Evolutionary conservation across 805 yeast species (phyloP).

Genomic region (Starmerella potacharoeniae): DNA sequence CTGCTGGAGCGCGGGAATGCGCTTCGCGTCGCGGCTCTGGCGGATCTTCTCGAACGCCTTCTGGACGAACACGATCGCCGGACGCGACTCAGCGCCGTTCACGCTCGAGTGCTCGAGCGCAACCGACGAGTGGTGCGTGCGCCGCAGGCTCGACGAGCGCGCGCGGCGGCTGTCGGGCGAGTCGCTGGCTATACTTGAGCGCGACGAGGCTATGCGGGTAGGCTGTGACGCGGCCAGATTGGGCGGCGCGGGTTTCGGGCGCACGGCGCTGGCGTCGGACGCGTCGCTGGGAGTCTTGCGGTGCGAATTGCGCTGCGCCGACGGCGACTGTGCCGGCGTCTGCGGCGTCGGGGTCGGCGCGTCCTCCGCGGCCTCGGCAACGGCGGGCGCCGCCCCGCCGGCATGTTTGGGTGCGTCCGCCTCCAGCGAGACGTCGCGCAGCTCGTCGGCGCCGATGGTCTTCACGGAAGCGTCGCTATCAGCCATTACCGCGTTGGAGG

Average conservation of each 20-base stretch:
- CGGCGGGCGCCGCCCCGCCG: background rate
- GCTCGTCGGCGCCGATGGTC: background rate
- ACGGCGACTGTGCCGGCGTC: background rate
- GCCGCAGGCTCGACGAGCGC: constrained; percentile 14
- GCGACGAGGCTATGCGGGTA: background rate
- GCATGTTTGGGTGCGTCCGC: background rate
- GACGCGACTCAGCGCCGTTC: constrained; percentile 20
- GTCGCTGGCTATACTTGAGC: background rate
- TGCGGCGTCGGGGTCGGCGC: background rate
- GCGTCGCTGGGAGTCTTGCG: background rate
- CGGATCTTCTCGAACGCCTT: constrained; percentile 49
- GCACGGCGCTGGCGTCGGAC: background rate
- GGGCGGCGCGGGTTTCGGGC: background rate
- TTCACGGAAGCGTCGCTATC: constrained; percentile 1
- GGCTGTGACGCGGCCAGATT: background rate
- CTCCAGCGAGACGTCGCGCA: background rate
- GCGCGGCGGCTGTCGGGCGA: background rate
- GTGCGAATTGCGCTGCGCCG: background rate
- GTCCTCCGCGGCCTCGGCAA: background rate
- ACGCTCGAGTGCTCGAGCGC: constrained; percentile 19
- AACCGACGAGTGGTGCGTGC: constrained; percentile 11
- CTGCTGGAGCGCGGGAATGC: constrained; percentile 32
- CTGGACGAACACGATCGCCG: constrained; percentile 38
- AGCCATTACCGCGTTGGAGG: constrained; percentile 1
- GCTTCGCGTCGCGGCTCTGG: constrained; percentile 49